Evolutionary conservation across 805 yeast genomes (phyloP), one percentile per base, ranked within the genome.

Genomic region (Isabelozyma heimii): DNA sequence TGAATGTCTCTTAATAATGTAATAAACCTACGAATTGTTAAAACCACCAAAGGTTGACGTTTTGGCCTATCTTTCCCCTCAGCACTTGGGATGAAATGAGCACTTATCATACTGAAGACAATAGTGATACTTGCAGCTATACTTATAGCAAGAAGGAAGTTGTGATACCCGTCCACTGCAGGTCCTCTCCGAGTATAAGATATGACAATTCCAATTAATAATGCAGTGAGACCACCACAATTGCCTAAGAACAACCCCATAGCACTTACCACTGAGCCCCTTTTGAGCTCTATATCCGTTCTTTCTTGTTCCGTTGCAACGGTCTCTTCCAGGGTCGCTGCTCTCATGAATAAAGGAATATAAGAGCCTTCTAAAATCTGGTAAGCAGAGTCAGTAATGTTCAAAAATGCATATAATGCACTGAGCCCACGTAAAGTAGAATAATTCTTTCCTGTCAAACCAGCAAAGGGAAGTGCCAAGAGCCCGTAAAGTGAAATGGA

Each of bases 351-450:
- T 16, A 65, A 44, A 1, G 77, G 77, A 38, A 72, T 69, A 46
- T 70, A 72, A 1, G 75, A 66, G 1, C 69, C 75, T 48, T 71
- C 76, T 16, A 70, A 41, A 13, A 70, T 67, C 50, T 73, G 73
- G 47, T 71, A 63, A 2, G 68, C 50, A 1, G 67, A 61, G 49
- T 63, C 65, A 15, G 55, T 52, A 10, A 69, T 51, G 37, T 61
- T 61, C 38, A 68, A 46, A 14, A 69, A 45, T n/a, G 60, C 60
- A 47, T 72, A 72, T 13, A 72, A 47, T 0, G 61, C 70, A 8
- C 72, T 61, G 20, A 63, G 49, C 1, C 55, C 60, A 9, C 40
- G 57, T 47, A 73, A 52, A 7, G 56, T 54, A 1, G 57, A 27
- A 43, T 60, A 63, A 3, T 50, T 39, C 4, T 49, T 46, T 3